Base-by-base conservation (phyloP, 106 monocot species). In the Chionographis japonica region DNA sequence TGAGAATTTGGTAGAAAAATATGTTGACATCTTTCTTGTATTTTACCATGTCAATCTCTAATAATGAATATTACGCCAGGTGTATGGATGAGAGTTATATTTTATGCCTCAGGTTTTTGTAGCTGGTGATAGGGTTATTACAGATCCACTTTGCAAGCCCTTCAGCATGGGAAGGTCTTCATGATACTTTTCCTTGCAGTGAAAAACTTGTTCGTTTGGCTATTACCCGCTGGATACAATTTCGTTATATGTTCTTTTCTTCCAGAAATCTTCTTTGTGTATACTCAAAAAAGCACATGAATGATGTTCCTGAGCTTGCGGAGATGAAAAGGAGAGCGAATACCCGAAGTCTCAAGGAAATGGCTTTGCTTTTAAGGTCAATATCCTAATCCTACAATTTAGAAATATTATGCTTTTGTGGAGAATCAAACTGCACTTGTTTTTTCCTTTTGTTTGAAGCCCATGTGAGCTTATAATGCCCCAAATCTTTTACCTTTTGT, bases 281-380 rank as follows among this genome's bases (percentile, higher is more conserved):
- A 12, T 95, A 91, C 66, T 95, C 94, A 41, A 95, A 95, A 70
- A 95, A 95, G 83, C 94, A 95, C 75, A 83, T 95, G 88, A 14
- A 81, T 79, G 94, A 95, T 85, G 79, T 68, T 68, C 94, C 94
- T 73, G 88, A 91, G 68, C 81, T 86, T 40, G 42, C 50, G 67
- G 94, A 95, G 61, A 77, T 75, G 91, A 95, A 95, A 77, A 91
- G 76, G 69, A 91, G 63, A 67, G 78, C 94, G 68, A 95, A 95
- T 79, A 91, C 86, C 2, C 72, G 85, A 62, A 95, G 88, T 66
- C 77, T 95, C 13, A 95, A 95, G 78, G 85, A 88, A 81, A 74
- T 95, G 94, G 81, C 91, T 55, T 37, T 78, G 68, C 91, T 91
- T 73, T 63, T 95, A 50, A 80, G 85, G 94, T 91, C 27, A 27